Conservation (phyloP, 208 protist species). For the Leptomonas seymouri region DNA sequence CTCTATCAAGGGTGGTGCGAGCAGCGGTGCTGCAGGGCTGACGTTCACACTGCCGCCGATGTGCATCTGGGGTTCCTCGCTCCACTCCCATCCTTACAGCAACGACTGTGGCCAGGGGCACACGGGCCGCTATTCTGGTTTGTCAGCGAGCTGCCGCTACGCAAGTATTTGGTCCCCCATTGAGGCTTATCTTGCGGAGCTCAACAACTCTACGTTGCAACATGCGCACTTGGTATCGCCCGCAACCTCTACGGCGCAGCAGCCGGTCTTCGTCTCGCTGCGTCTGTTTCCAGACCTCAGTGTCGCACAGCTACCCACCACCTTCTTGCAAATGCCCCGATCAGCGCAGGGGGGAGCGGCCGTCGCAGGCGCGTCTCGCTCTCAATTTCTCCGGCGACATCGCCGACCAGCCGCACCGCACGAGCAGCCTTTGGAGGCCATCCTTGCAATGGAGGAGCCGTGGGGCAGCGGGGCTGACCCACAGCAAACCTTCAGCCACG, state of each 20-base stretch:
- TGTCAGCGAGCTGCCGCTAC: slow-evolving; percentile 10
- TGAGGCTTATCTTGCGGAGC: slow-evolving; percentile 23
- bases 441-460: slow-evolving; percentile 30
- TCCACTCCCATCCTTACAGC: neutral
- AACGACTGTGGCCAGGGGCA: neutral
- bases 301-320: slow-evolving; percentile 39
- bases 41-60: slow-evolving; percentile 52
- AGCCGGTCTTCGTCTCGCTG: slow-evolving; percentile 40
- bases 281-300: slow-evolving; percentile 58
- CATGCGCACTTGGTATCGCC: too few relatives aligned
- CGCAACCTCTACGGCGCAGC: neutral
- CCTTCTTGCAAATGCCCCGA: neutral
- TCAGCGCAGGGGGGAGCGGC: neutral
- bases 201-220: neutral
- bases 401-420: slow-evolving; percentile 25
- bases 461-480: slow-evolving; percentile 41
- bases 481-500: slow-evolving; percentile 20
- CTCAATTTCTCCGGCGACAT: neutral
- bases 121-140: neutral
- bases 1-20: neutral
- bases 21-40: slow-evolving; percentile 27
- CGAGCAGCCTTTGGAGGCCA: slow-evolving; percentile 35
- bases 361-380: neutral
- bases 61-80: slow-evolving; percentile 34
- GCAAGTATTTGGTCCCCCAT: slow-evolving; percentile 25